Evolutionary conservation across 208 protist species (phyloP).

Genomic region (Trypanosoma cruzi): DNA sequence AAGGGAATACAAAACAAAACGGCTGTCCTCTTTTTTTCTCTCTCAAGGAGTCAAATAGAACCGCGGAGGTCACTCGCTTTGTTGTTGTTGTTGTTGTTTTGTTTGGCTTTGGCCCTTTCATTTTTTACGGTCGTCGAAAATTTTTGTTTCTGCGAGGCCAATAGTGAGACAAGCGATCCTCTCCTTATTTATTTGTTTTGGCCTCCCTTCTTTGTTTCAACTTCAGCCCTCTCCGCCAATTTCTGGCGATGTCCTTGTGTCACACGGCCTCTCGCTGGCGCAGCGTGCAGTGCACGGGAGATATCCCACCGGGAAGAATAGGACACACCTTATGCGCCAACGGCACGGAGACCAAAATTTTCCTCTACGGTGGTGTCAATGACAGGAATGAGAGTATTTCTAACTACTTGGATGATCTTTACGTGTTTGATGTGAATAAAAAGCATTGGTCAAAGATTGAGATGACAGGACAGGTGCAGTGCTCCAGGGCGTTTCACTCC

Average conservation of each 20-base stretch:
- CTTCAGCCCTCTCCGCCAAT: not conserved
- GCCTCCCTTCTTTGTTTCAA: too few species aligned
- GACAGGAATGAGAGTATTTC: conserved; percentile 72
- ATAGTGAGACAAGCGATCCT: not conserved
- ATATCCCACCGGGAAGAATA: conserved; percentile 74
- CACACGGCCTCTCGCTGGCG: conserved; percentile 41
- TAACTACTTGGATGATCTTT: conserved; percentile 87
- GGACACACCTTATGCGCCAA: conserved; percentile 86
- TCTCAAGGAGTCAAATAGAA: not conserved
- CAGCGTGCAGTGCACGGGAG: conserved; percentile 42
- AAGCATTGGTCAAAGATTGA: conserved; percentile 69
- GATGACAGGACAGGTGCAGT: conserved; percentile 63
- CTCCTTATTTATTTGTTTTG: not conserved
- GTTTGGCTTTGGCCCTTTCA: not conserved
- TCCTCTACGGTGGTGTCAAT: conserved; percentile 89
- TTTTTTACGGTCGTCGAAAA: not conserved
- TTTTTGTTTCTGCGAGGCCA: not conserved
- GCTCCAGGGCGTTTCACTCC: conserved; percentile 85
- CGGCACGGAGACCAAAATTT: conserved; percentile 65
- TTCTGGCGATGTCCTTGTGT: conserved; percentile 18
- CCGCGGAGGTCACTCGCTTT: not conserved
- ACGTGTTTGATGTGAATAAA: conserved; percentile 65
- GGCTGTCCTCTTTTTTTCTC: not conserved
- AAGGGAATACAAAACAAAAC: not conserved
- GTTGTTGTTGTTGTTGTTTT: not conserved